These are phyloP conservation scores for Isatis tinctoria DNA, from an alignment of 345 rosid genomes.

Conservation along the genomic window DNA sequence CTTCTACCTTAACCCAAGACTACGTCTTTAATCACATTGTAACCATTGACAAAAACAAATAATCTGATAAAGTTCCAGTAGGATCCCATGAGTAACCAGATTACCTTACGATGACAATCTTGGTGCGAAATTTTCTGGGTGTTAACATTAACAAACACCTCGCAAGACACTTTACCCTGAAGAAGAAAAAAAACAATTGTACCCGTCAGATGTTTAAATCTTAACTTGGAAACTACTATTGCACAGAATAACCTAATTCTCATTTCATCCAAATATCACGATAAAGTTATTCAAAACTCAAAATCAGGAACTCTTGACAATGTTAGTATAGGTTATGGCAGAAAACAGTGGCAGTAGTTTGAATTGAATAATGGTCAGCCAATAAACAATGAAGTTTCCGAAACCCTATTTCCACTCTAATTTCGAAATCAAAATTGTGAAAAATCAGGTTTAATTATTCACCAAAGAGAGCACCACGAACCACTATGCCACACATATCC, in stretches of 20 bases:
- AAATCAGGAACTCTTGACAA: not conserved
- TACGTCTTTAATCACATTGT: not conserved
- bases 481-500: not conserved
- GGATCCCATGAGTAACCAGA: not conserved
- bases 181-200: constrained; percentile 10
- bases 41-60: not conserved
- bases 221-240: not conserved
- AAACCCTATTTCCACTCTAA: not conserved
- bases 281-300: not conserved
- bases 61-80: not conserved
- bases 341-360: not conserved
- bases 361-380: not conserved
- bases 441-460: not conserved
- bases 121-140: constrained; percentile 59
- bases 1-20: not conserved
- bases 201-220: not conserved
- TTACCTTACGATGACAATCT: constrained; percentile 67
- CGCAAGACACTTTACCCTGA: constrained; percentile 70
- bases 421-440: not conserved
- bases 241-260: too few relatives aligned
- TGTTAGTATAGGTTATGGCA: not conserved
- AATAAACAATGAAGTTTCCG: not conserved
- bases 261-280: not conserved
- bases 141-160: constrained; percentile 58
- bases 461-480: not conserved